A percentile compares a stretch with the other conserved stretches of the same genome.
These are phyloP conservation scores for Aureobasidium sp. DNA, from an alignment of 2,329 filamentous ascomycete species.

Conservation along the genomic window DNA sequence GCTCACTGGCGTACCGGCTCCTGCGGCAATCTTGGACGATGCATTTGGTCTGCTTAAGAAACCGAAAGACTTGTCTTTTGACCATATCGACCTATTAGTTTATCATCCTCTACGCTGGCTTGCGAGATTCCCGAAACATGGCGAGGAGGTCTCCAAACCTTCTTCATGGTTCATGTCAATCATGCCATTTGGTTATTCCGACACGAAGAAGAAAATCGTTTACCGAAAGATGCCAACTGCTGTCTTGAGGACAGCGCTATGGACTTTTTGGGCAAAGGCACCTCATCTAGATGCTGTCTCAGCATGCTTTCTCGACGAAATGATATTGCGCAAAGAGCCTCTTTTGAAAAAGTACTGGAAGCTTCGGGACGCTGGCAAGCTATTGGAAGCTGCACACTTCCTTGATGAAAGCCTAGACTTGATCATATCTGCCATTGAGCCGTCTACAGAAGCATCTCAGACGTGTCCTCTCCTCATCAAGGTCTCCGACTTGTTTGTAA, in stretches of 20 bases:
- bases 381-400: slow-evolving; percentile 27
- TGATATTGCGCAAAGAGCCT: slow-evolving; percentile 24
- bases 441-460: slow-evolving; percentile 16
- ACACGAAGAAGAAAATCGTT: slow-evolving; percentile 13
- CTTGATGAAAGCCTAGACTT: slow-evolving; percentile 17
- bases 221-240: slow-evolving; percentile 14
- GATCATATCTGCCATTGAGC: slow-evolving; percentile 17
- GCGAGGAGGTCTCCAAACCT: neutral
- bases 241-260: slow-evolving; percentile 14
- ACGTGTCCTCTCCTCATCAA: slow-evolving; percentile 29
- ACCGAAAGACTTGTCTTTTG: slow-evolving; percentile 16
- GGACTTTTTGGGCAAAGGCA: slow-evolving; percentile 16
- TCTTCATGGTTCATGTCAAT: slow-evolving; percentile 1
- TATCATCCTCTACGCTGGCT: slow-evolving; percentile 16
- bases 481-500: slow-evolving; percentile 34
- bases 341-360: slow-evolving; percentile 39
- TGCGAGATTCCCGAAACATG: slow-evolving; percentile 1
- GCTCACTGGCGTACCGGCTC: neutral
- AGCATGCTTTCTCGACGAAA: slow-evolving; percentile 17
- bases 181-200: neutral
- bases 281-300: slow-evolving; percentile 16
- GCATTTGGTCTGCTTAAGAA: slow-evolving; percentile 16
- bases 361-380: slow-evolving; percentile 38
- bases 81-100: slow-evolving; percentile 15
- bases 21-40: slow-evolving; percentile 12